These are phyloP conservation scores for Barnettozyma californica DNA, from an alignment of 805 yeast genomes.

Conservation along the genomic window DNA sequence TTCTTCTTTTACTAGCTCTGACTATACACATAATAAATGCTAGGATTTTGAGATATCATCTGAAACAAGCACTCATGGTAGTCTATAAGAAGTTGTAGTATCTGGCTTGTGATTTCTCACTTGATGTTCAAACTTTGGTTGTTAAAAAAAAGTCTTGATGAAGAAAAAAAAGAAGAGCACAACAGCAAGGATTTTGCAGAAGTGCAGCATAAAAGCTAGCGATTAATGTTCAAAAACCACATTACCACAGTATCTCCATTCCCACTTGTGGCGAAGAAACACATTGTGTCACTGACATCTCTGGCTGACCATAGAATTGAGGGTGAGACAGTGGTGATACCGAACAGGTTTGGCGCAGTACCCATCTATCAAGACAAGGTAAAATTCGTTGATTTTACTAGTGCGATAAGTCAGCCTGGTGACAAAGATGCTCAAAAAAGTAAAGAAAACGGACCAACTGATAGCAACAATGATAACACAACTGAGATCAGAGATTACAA, in stretches of 20 bases:
- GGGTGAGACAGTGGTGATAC: slow-evolving; percentile 2
- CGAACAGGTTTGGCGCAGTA: slow-evolving; percentile 18
- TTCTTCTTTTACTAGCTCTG: no score
- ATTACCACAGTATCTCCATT: slow-evolving; percentile 6
- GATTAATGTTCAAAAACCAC: slow-evolving; percentile 9
- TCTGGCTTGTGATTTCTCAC: no score
- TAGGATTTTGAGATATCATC: no score
- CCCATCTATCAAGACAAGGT: slow-evolving; percentile 15
- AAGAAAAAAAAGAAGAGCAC: slow-evolving; percentile 1
- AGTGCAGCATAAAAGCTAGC: no score
- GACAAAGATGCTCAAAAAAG: not conserved
- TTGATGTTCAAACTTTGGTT: no score
- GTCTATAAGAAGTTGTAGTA: no score
- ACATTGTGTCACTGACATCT: not conserved
- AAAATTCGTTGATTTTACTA: slow-evolving; percentile 5
- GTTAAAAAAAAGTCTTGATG: no score
- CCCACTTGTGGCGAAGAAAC: not conserved
- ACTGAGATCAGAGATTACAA: slow-evolving; percentile 6
- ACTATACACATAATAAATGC: no score
- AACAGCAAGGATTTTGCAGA: no score
- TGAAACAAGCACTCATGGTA: no score
- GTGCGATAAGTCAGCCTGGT: slow-evolving; percentile 1
- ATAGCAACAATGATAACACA: not conserved
- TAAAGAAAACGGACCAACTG: not conserved
- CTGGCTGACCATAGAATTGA: not conserved